Percentiles rank a stretch among this genome's conserved stretches.
Evolutionary conservation across 2,329 filamentous ascomycete genomes (phyloP).

Genomic region (Colletotrichum zoysiae): DNA sequence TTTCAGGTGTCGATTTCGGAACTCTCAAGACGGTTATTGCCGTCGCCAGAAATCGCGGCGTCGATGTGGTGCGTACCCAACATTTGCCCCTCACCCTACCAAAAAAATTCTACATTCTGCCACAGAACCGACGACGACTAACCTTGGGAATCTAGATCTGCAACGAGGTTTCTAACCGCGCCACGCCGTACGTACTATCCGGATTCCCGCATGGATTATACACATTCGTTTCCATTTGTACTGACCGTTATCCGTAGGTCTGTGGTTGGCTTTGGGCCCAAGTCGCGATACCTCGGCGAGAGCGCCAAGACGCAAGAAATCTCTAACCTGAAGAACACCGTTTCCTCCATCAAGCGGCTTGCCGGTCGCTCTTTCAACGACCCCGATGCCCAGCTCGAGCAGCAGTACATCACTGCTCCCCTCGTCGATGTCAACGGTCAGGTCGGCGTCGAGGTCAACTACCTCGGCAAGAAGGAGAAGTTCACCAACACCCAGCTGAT

Average conservation of each 20-base stretch:
- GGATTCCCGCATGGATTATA: slow-evolving; percentile 21
- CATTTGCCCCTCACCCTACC: slow-evolving; percentile 35
- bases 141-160: slow-evolving; percentile 75
- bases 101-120: slow-evolving; percentile 28
- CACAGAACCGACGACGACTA: slow-evolving; percentile 36
- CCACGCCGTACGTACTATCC: slow-evolving; percentile 85
- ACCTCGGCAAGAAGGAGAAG: slow-evolving; percentile 93
- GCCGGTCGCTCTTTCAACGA: slow-evolving; percentile 88
- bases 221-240: slow-evolving; percentile 40
- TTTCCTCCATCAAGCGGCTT: slow-evolving; percentile 91
- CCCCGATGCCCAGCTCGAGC: slow-evolving; percentile 93
- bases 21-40: slow-evolving; percentile 97
- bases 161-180: slow-evolving; percentile 99
- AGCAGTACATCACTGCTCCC: slow-evolving; percentile 87
- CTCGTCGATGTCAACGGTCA: slow-evolving; percentile 93
- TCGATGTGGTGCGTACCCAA: slow-evolving; percentile 88
- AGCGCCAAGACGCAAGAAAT: slow-evolving; percentile 98
- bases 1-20: slow-evolving; percentile 88
- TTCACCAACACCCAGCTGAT: slow-evolving; percentile 95
- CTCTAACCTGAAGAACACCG: slow-evolving; percentile 99
- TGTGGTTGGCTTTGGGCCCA: slow-evolving; percentile 94
- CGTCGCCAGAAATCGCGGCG: slow-evolving; percentile 97
- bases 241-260: slow-evolving; percentile 68
- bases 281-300: slow-evolving; percentile 94
- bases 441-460: slow-evolving; percentile 93